A percentile compares a stretch with the other conserved stretches of the same genome.
Conservation (phyloP, 352 stramenopile genomes). For the Phytophthora tubulina region DNA sequence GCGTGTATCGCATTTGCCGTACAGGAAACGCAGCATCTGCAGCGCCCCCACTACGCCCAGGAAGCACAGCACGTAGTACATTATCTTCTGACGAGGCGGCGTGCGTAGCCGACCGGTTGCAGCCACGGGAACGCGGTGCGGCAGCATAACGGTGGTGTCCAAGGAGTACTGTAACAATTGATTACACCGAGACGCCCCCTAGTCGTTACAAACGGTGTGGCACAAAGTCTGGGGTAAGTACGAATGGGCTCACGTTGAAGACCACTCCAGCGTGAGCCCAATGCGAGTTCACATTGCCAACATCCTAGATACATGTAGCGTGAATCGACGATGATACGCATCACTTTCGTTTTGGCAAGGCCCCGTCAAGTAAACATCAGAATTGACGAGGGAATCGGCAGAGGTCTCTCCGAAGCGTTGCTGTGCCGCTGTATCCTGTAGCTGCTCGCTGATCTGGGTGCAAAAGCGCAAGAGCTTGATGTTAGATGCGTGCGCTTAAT, state of each 20-base stretch:
- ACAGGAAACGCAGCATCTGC: conserved; percentile 65
- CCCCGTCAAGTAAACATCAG: too few relatives aligned
- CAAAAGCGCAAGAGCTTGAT: too few relatives aligned
- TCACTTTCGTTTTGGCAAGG: too few relatives aligned
- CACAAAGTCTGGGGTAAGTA: conserved; percentile 27
- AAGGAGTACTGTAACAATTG: conserved; percentile 9
- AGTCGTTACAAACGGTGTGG: conserved; percentile 26
- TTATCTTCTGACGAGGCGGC: conserved; percentile 33
- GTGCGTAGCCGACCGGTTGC: conserved; percentile 22
- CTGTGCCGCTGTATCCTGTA: too few relatives aligned
- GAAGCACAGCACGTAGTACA: conserved; percentile 43
- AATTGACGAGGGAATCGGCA: too few relatives aligned
- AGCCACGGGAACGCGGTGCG: conserved; percentile 34
- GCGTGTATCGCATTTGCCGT: conserved; percentile 82
- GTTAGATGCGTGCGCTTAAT: too few relatives aligned
- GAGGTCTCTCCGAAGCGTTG: too few relatives aligned
- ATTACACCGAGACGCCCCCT: conserved; percentile 10
- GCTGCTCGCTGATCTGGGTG: too few relatives aligned
- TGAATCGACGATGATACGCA: too few relatives aligned
- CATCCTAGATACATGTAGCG: neutral
- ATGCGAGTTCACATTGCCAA: neutral
- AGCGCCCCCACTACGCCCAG: conserved; percentile 43
- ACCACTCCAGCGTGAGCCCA: neutral
- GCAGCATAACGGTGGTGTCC: conserved; percentile 34
- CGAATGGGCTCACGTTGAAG: conserved; percentile 18